Conservation (phyloP, 2,329 filamentous ascomycete genomes). For the Trichoderma aggressivum region DNA sequence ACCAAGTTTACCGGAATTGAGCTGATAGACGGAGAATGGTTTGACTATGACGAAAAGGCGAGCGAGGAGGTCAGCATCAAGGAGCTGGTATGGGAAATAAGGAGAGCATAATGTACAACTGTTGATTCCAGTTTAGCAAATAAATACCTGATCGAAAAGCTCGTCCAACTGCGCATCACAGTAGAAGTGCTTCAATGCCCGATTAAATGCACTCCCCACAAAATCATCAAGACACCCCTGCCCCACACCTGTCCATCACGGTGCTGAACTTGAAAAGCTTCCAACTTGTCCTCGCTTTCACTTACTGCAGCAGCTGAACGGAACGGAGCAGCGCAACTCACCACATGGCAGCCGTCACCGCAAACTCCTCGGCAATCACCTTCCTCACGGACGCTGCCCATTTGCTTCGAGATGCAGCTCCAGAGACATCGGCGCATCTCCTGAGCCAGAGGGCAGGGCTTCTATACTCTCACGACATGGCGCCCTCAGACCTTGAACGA, state of each 20-base stretch:
- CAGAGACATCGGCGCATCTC: conserved; percentile 57
- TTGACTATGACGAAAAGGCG: conserved; percentile 94
- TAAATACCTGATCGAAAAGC: background rate
- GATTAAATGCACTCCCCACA: background rate
- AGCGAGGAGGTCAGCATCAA: conserved; percentile 90
- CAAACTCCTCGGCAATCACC: conserved; percentile 29
- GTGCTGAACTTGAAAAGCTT: conserved; percentile 8
- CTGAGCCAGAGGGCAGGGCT: conserved; percentile 53
- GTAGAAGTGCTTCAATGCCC: background rate
- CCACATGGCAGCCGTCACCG: background rate
- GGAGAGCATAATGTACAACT: conserved; percentile 54
- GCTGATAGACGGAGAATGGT: conserved; percentile 89
- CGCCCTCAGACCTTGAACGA: conserved; percentile 46
- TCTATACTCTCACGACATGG: conserved; percentile 45
- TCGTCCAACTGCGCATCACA: background rate
- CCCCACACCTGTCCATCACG: conserved; percentile 10
- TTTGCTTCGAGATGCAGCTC: conserved; percentile 49
- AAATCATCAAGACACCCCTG: background rate
- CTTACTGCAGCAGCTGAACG: background rate
- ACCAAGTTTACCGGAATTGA: conserved; percentile 83
- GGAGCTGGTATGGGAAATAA: conserved; percentile 82
- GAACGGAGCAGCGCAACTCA: background rate
- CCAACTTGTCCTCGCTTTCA: background rate
- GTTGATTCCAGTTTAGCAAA: background rate
- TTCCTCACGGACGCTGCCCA: conserved; percentile 60